Evolutionary conservation across 179 eudicot genomes (phyloP).

Genomic region (Amaranthus tricolor): DNA sequence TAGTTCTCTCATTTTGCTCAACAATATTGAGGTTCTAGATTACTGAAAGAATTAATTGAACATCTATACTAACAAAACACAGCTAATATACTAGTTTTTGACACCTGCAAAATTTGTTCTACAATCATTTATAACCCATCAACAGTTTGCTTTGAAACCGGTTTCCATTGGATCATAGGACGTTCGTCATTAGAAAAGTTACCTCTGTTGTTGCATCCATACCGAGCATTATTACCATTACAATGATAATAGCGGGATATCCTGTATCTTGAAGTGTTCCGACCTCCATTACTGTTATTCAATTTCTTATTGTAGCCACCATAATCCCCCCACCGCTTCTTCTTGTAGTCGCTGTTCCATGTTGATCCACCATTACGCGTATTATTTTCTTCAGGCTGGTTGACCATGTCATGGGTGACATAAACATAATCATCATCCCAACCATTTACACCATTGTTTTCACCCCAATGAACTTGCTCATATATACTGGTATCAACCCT

Average conservation of each 20-base stretch:
- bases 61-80: constrained; percentile 7
- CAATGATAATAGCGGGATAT: constrained; percentile 13
- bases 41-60: constrained; percentile 10
- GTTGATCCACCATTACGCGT: not conserved
- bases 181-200: constrained; percentile 17
- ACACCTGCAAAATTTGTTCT: constrained; percentile 22
- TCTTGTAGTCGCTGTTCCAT: constrained; percentile 8
- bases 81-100: not conserved
- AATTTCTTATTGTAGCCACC: constrained; percentile 16
- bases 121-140: not conserved
- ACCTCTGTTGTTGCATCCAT: constrained; percentile 18
- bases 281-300: constrained; percentile 14
- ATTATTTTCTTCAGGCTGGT: not conserved
- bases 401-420: not conserved
- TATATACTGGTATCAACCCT: constrained; percentile 6
- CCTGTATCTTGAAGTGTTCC: constrained; percentile 30
- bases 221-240: constrained; percentile 11
- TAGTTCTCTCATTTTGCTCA: not conserved
- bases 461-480: constrained; percentile 11
- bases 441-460: not conserved
- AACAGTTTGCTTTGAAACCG: constrained; percentile 25
- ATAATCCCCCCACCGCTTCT: constrained; percentile 6
- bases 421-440: constrained; percentile 13
- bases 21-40: constrained; percentile 9
- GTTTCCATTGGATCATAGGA: constrained; percentile 25